These are phyloP conservation scores for Leccinum barrowsii DNA, from an alignment of 768 basidiomycete species.

Conservation along the genomic window DNA sequence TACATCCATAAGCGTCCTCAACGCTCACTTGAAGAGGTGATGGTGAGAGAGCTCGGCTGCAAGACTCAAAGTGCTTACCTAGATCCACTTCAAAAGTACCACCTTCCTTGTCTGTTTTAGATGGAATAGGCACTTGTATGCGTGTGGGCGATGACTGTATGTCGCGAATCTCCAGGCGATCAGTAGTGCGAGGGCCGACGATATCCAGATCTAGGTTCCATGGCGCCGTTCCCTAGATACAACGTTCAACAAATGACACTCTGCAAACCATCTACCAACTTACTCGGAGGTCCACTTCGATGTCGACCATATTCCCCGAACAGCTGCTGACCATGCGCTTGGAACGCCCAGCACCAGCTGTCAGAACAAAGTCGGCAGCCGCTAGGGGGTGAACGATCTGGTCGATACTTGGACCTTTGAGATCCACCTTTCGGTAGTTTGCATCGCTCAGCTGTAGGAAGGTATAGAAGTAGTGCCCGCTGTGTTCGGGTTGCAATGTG, in stretches of 20 bases:
- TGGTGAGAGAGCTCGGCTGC: constrained; percentile 1
- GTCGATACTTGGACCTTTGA: constrained; percentile 75
- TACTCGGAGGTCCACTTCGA: constrained; percentile 81
- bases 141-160: constrained; percentile 55
- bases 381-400: constrained; percentile 90
- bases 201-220: constrained; percentile 86
- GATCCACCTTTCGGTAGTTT: constrained; percentile 73
- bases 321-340: constrained; percentile 70
- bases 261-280: constrained; percentile 16
- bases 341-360: constrained; percentile 37
- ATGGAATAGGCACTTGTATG: constrained; percentile 65
- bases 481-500: constrained; percentile 80
- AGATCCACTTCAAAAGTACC: constrained; percentile 80
- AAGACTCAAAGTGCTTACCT: constrained; percentile 39
- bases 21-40: constrained; percentile 57
- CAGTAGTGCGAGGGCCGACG: constrained; percentile 67
- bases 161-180: constrained; percentile 50
- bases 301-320: constrained; percentile 67
- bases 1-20: constrained; percentile 87
- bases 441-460: constrained; percentile 79
- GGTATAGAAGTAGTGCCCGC: constrained; percentile 84
- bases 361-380: constrained; percentile 63
- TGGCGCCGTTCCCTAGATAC: constrained; percentile 74
- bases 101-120: constrained; percentile 59
- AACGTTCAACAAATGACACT: background rate